These are phyloP conservation scores for Naganishia sp. DNA, from an alignment of 1,284 basidiomycete species.

Conservation along the genomic window DNA sequence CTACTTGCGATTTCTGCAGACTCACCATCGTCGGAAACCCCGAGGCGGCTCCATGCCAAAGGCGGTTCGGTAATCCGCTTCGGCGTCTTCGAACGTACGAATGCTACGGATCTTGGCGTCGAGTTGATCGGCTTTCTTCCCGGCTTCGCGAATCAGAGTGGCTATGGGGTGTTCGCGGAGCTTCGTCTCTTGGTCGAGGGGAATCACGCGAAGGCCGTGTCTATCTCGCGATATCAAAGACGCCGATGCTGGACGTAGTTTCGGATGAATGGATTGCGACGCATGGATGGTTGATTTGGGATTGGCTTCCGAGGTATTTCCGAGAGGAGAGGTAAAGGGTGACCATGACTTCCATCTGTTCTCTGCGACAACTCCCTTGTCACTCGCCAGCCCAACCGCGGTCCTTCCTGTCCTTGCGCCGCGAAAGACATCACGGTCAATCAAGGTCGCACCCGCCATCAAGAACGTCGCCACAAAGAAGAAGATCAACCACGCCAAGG, in stretches of 20 bases:
- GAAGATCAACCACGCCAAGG: constrained; percentile 9
- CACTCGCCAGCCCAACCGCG: background rate
- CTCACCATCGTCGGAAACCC: constrained; percentile 48
- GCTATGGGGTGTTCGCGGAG: constrained; percentile 43
- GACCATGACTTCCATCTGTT: background rate
- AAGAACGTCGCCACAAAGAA: background rate
- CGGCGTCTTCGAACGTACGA: constrained; percentile 39
- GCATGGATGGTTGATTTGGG: background rate
- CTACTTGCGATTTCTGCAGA: background rate
- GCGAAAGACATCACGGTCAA: background rate
- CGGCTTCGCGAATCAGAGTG: constrained; percentile 41
- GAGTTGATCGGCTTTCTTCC: constrained; percentile 35
- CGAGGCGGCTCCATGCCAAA: constrained; percentile 45
- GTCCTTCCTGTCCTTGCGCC: background rate
- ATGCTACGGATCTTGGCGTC: constrained; percentile 38
- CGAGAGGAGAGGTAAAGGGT: background rate
- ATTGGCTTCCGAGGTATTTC: background rate
- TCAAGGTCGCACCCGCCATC: background rate
- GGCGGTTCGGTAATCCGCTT: constrained; percentile 41
- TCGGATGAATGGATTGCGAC: background rate
- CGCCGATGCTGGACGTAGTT: background rate
- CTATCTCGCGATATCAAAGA: background rate
- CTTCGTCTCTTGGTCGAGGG: background rate
- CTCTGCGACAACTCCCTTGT: background rate
- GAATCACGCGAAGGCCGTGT: constrained; percentile 5